Conservation (phyloP, 805 yeast genomes). For the Komagataella pastoris region DNA sequence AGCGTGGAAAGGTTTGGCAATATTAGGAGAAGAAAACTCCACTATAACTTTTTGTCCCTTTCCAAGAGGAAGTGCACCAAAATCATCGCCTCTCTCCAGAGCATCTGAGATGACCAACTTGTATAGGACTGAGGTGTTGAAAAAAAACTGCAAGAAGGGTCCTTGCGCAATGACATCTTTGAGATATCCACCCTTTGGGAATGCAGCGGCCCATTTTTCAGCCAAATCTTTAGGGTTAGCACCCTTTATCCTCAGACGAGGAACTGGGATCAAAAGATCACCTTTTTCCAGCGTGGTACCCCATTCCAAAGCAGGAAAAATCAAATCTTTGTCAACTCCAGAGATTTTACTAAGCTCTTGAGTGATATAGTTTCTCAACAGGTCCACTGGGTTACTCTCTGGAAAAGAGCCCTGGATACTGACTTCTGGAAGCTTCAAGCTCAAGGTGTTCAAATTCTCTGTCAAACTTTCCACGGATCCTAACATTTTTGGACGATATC, state of each 20-base stretch:
- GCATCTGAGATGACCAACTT: slow-evolving; percentile 59
- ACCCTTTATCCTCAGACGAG: slow-evolving; percentile 78
- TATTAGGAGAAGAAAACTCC: slow-evolving; percentile 96
- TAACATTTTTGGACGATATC: slow-evolving; percentile 9
- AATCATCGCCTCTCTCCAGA: slow-evolving; percentile 43
- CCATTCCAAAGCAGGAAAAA: slow-evolving; percentile 80
- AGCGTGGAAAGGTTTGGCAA: slow-evolving; percentile 99
- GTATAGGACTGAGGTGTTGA: slow-evolving; percentile 52
- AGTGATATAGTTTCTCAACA: slow-evolving; percentile 82
- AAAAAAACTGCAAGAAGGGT: slow-evolving; percentile 82
- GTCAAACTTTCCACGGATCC: slow-evolving; percentile 12
- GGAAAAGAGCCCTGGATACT: slow-evolving; percentile 53
- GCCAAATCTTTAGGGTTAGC: slow-evolving; percentile 67
- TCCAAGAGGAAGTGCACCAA: slow-evolving; percentile 70
- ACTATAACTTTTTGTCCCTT: slow-evolving; percentile 56
- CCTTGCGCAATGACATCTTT: slow-evolving; percentile 72
- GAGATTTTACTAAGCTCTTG: slow-evolving; percentile 62
- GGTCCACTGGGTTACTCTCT: slow-evolving; percentile 67
- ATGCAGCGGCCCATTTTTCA: slow-evolving; percentile 61
- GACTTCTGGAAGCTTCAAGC: slow-evolving; percentile 24
- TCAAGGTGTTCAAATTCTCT: slow-evolving; percentile 11
- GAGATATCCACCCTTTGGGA: slow-evolving; percentile 62
- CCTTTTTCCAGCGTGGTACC: slow-evolving; percentile 82
- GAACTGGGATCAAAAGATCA: slow-evolving; percentile 84
- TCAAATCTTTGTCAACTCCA: slow-evolving; percentile 54